phyloP scores from a whole-genome alignment of 2,329 filamentous ascomycete genomes.

The Trichoderma sp. region DNA sequence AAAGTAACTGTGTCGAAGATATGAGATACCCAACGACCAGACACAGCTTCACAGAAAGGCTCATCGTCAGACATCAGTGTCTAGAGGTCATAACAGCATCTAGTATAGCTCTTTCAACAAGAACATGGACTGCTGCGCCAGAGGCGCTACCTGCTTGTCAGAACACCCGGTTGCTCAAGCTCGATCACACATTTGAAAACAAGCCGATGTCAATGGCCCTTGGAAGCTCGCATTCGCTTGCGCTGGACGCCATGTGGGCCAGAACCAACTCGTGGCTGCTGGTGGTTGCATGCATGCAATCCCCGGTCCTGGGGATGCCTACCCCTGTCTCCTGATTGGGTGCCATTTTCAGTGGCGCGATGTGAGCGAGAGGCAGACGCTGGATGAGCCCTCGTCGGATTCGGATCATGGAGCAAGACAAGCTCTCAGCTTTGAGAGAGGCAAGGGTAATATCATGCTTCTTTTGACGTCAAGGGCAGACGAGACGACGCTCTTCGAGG shows the following conservation, averaged over 20 bases:
- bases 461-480: background rate
- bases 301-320: background rate
- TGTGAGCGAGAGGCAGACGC: background rate
- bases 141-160: background rate
- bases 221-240: constrained; percentile 24
- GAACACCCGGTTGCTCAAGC: background rate
- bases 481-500: background rate
- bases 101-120: too few relatives aligned
- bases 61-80: too few relatives aligned
- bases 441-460: background rate
- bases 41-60: too few relatives aligned
- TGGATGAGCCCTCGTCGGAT: background rate
- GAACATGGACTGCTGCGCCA: too few relatives aligned
- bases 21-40: too few relatives aligned
- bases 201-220: background rate
- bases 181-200: background rate
- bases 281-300: background rate
- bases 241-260: constrained; percentile 18
- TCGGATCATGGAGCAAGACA: background rate
- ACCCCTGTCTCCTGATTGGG: constrained; percentile 4
- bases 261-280: constrained; percentile 2
- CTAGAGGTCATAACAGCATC: too few relatives aligned
- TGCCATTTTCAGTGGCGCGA: background rate
- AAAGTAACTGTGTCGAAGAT: too few relatives aligned
- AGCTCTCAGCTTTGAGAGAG: background rate